Base-by-base conservation (phyloP, 257 asterid genomes). In the Solanum pinnatisectum region DNA sequence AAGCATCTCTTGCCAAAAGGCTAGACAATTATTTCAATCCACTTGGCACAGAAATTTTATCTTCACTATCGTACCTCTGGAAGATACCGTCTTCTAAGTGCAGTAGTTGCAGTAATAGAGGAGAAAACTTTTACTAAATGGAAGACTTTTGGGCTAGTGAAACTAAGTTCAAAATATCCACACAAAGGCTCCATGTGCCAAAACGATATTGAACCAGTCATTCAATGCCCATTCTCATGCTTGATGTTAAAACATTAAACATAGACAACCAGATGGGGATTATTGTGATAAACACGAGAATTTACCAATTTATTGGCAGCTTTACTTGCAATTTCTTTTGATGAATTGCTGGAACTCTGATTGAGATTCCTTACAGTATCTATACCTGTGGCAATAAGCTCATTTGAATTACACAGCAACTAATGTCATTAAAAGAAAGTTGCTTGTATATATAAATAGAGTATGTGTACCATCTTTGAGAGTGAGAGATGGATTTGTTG, bases 341-440 rank as follows among this genome's bases (percentile, higher is more conserved):
- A 85, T 27, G 87, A 73, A 73, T 84, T 91, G 88, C 56, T 84
- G 72, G 76, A 65, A 65, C 82, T 67, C 89, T 87, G 88, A 87
- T 59, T 84, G 82, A 25, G 52, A 87, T 52, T 86, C 36, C 85
- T 86, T 67, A 73, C 36, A 5, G 78, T 37, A 59, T 77, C 81
- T 25, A 88, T 74, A 87, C 93, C 94, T 91, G 89, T 76, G 39
- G 40, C 2, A 85, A 83, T 40, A 88, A 40, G 73, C 56, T 67
- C 70, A 87, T 39, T 72, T 67, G 42, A 67, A 84, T 63, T 35
- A 59, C 65, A 63, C 68, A 76, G 56, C 84, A 76, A 13, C 60
- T 23, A 56, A 60, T 68, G 36, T 56, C 67, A 16, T 46, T 42
- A 52, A 56, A 39, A 79, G 14, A 16, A 87, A 35, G 83, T 33